Evolutionary conservation across 345 rosid species (phyloP).

Genomic region (Excoecaria cochinchinensis): DNA sequence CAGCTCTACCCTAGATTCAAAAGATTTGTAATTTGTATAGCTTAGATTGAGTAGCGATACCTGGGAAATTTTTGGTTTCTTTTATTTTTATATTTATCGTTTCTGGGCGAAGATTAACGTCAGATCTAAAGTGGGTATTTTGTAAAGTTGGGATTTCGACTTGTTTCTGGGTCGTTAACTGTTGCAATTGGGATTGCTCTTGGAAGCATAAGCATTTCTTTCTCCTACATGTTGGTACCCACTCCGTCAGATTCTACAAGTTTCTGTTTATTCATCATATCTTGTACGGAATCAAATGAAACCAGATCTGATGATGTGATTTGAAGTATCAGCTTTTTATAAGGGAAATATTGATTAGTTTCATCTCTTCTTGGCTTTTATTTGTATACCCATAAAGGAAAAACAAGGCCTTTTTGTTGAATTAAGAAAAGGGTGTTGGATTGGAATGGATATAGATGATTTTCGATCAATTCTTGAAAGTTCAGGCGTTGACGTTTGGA

Average conservation of each 20-base stretch:
- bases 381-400: background rate
- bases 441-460: slow-evolving; percentile 78
- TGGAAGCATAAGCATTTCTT: slow-evolving; percentile 1
- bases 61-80: background rate
- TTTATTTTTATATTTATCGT: background rate
- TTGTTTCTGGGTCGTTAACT: background rate
- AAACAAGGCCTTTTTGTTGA: background rate
- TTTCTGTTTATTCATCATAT: slow-evolving; percentile 10
- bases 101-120: background rate
- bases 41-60: background rate
- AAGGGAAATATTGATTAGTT: background rate
- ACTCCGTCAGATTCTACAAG: background rate
- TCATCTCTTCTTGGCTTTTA: background rate
- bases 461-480: slow-evolving; percentile 70
- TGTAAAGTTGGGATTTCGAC: background rate
- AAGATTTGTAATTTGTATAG: too few relatives aligned
- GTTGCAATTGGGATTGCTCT: background rate
- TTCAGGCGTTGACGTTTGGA: slow-evolving; percentile 90
- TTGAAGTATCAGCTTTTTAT: background rate
- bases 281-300: background rate
- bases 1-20: background rate
- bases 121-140: slow-evolving; percentile 17
- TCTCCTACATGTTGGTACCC: background rate
- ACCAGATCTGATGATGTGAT: slow-evolving; percentile 9
- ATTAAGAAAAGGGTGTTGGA: background rate